Evolutionary conservation across 495 filamentous ascomycete species (phyloP).

Genomic region (Xanthoparmelia taractica): DNA sequence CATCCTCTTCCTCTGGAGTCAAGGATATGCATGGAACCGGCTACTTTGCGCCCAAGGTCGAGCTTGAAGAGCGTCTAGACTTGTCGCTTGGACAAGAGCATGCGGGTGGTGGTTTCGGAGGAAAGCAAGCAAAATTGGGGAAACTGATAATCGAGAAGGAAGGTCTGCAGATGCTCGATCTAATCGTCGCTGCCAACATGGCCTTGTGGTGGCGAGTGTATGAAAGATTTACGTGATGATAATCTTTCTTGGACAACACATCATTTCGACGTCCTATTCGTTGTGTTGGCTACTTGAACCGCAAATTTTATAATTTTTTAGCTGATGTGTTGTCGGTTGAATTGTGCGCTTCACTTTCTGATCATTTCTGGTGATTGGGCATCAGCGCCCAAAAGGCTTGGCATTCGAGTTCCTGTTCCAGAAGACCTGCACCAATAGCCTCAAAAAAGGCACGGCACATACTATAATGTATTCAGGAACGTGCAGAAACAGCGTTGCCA

Average conservation of each 20-base stretch:
- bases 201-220: constrained; percentile 89
- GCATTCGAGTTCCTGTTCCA: constrained; percentile 11
- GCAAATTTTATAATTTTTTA: not conserved
- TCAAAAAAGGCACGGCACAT: not conserved
- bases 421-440: not conserved
- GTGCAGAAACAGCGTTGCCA: not conserved
- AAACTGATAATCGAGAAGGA: constrained; percentile 88
- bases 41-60: constrained; percentile 13
- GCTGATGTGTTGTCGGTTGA: constrained; percentile 11
- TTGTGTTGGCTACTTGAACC: constrained; percentile 2
- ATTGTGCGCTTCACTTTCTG: constrained; percentile 8
- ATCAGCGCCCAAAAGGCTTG: constrained; percentile 18
- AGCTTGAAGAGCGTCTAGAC: constrained; percentile 47
- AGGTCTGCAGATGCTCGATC: constrained; percentile 89
- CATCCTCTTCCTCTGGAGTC: constrained; percentile 17
- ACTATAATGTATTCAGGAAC: constrained; percentile 11
- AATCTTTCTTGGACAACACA: not conserved
- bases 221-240: constrained; percentile 40
- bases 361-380: constrained; percentile 16
- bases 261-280: not conserved
- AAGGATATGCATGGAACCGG: constrained; percentile 19
- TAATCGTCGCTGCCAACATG: constrained; percentile 85
- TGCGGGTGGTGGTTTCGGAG: constrained; percentile 73
- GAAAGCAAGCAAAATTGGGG: constrained; percentile 83
- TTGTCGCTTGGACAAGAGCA: constrained; percentile 67